Conservation (phyloP, 768 basidiomycete species). For the Sarcodon aspratus region DNA sequence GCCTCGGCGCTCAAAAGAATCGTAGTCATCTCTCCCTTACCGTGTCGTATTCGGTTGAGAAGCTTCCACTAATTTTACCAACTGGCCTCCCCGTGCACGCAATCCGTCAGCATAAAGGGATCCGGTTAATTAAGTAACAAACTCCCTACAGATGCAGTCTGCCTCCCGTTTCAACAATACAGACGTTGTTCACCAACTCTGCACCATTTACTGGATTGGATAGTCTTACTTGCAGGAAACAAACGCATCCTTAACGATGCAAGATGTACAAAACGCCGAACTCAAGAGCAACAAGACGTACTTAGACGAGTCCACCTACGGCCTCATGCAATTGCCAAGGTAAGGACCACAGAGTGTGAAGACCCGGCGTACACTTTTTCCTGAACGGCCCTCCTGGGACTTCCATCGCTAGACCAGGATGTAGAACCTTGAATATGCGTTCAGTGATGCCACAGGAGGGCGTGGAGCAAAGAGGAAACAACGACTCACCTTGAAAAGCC, state of each 20-base stretch:
- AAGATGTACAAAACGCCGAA: too few relatives aligned
- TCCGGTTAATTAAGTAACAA: conserved; percentile 35
- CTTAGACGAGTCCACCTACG: too few relatives aligned
- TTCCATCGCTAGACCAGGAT: conserved; percentile 34
- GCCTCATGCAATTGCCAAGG: too few relatives aligned
- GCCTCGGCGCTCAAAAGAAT: too few relatives aligned
- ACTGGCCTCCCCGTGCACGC: conserved; percentile 28
- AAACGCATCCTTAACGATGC: too few relatives aligned
- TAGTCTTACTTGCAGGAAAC: too few relatives aligned
- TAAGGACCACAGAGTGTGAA: too few relatives aligned
- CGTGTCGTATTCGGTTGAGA: conserved; percentile 15
- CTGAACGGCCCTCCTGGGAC: conserved; percentile 37
- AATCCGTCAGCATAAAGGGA: conserved; percentile 39
- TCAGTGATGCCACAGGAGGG: too few relatives aligned
- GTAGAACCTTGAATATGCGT: conserved; percentile 25
- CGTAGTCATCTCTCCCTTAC: background rate
- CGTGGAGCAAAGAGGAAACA: too few relatives aligned
- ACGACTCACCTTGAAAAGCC: conserved; percentile 11
- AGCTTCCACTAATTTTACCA: conserved; percentile 28
- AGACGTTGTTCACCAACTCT: too few relatives aligned
- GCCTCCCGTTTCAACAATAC: background rate
- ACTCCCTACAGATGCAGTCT: conserved; percentile 26
- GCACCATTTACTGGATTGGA: too few relatives aligned
- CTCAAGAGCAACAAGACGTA: too few relatives aligned
- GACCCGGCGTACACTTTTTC: conserved; percentile 20